A percentile compares a stretch with the other conserved stretches of the same genome.
Conservation (phyloP, 2,329 filamentous ascomycete species). For the Neopestalotiopsis sp. region DNA sequence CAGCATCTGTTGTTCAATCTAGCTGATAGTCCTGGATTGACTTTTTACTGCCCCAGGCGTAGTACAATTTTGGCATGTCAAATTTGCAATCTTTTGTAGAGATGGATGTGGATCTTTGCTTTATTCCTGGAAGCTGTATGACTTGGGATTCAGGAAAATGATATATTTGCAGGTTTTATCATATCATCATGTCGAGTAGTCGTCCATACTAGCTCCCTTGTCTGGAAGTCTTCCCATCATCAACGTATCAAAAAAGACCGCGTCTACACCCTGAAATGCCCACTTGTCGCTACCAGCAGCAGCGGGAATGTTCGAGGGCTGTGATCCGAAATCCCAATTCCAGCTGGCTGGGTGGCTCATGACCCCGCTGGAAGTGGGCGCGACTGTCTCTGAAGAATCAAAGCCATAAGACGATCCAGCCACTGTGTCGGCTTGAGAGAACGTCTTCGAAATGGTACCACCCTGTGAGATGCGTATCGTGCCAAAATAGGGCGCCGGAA, state of each 20-base stretch:
- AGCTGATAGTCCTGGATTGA: too few relatives aligned
- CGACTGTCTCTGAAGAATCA: background rate
- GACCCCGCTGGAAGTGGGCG: background rate
- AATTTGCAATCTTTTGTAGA: too few relatives aligned
- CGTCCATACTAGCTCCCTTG: background rate
- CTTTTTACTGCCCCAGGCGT: too few relatives aligned
- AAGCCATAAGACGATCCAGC: background rate
- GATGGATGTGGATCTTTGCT: too few relatives aligned
- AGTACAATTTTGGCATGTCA: too few relatives aligned
- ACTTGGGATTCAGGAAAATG: background rate
- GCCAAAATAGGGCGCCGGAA: constrained; percentile 30
- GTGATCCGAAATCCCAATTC: background rate
- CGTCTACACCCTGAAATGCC: constrained; percentile 20
- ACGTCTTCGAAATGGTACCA: constrained; percentile 25
- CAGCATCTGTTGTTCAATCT: too few relatives aligned
- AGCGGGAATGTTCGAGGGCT: background rate
- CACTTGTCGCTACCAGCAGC: constrained; percentile 14
- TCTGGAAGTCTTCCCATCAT: background rate
- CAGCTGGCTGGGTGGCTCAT: background rate
- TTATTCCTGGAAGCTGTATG: background rate
- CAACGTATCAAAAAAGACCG: constrained; percentile 18
- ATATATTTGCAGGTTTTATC: background rate
- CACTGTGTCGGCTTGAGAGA: background rate
- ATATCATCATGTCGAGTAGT: background rate
- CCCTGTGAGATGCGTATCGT: constrained; percentile 35